Evolutionary conservation across 768 basidiomycete species (phyloP).

Genomic region (Leccinum longicurvipes): DNA sequence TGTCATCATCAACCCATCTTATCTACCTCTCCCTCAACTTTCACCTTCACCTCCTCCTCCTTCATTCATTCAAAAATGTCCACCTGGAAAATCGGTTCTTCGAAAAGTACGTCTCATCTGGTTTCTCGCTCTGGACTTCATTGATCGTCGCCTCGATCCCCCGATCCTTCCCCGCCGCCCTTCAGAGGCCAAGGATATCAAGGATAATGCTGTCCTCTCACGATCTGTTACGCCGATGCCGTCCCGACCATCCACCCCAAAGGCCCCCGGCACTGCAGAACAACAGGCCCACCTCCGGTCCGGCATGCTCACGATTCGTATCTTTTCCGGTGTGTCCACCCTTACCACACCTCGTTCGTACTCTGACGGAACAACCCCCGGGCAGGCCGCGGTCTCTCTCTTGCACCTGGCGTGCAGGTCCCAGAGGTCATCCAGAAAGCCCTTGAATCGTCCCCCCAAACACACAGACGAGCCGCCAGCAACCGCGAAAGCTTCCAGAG

Average conservation of each 20-base stretch:
- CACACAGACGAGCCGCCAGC: conserved; percentile 55
- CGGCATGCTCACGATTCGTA: conserved; percentile 92
- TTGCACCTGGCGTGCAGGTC: conserved; percentile 73
- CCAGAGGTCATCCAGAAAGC: conserved; percentile 86
- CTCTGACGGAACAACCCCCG: neutral
- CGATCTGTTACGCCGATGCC: conserved; percentile 80
- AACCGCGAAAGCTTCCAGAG: conserved; percentile 91
- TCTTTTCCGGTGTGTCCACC: conserved; percentile 74
- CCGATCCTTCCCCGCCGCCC: conserved; percentile 1
- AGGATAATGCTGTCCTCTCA: conserved; percentile 68
- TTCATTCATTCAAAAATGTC: conserved; percentile 38
- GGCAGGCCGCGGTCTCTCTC: conserved; percentile 72
- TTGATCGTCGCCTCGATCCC: conserved; percentile 2
- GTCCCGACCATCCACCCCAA: conserved; percentile 78
- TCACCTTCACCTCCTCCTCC: neutral
- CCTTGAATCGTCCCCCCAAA: conserved; percentile 57
- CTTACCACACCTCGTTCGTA: conserved; percentile 10
- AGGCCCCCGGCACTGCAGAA: conserved; percentile 49
- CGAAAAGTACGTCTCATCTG: conserved; percentile 29
- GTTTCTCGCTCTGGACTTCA: neutral
- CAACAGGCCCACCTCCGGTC: conserved; percentile 61
- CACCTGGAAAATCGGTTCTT: conserved; percentile 46
- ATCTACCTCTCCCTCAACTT: neutral
- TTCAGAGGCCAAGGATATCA: conserved; percentile 65
- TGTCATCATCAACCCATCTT: neutral